Base-by-base conservation (phyloP, 805 yeast species). In the Kodamaea neixiangensis region DNA sequence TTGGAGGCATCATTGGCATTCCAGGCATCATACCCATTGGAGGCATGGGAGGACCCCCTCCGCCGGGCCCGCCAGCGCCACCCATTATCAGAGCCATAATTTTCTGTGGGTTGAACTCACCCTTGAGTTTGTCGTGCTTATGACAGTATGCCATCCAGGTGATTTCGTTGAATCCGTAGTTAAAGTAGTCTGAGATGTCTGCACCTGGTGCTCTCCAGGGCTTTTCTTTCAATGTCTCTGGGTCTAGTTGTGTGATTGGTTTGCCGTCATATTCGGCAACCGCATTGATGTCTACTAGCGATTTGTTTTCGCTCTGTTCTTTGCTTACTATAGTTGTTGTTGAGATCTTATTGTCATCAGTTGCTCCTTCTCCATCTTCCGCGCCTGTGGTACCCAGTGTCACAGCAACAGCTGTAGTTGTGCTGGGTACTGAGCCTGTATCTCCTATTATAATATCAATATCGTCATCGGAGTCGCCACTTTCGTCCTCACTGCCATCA, bases 191-290 rank as follows among this genome's bases (percentile, higher is more conserved):
- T 6, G 96, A 81, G 38, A 89, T 72, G 69, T 94, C 97, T 3
- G 97, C 96, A 35, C 98, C 99, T 1, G 98, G 97, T 56, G 88
- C 84, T 64, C 99, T 81, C 99, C 99, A 94, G 7, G 99, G 99
- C 71, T 96, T 96, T 57, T 91, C 96, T 56, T 89, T 90, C 45
- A 92, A 72, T 48, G 85, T 86, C 53, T 87, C 93, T 9, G 93
- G 77, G 53, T 88, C 86, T 10, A 93, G 77, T 57, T 87, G 83
- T 0, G 96, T 89, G 45, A 94, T 74, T 3, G 96, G 96, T 58
- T 82, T 78, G 2, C 96, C 97, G 47, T 91, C 87, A 53, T 78
- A 78, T 54, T 79, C 83, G 1, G 90, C 96, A 15, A 87, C 83
- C 39, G 80, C 80, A 59, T 87, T 82, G n/a, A 90, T 77, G 58